Evolutionary conservation across 495 filamentous ascomycete species (phyloP).

Genomic region (Aspergillus leporis): DNA sequence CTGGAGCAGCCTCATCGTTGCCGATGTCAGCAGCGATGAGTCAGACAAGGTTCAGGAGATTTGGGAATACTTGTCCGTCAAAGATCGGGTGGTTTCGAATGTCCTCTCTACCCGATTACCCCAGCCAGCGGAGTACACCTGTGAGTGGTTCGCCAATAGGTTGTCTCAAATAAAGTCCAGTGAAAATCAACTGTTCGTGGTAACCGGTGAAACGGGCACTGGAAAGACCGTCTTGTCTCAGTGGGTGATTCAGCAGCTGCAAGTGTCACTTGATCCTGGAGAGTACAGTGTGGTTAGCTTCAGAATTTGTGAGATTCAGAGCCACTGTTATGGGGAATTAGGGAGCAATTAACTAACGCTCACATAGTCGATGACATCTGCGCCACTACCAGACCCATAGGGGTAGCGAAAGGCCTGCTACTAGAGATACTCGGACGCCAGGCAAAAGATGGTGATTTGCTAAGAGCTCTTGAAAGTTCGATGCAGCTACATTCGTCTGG

Average conservation of each 20-base stretch:
- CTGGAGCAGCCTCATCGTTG: background rate
- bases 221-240: background rate
- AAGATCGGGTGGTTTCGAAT: background rate
- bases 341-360: background rate
- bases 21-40: background rate
- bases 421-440: background rate
- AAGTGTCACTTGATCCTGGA: background rate
- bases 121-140: background rate
- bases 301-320: background rate
- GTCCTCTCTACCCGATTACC: background rate
- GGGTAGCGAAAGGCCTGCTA: background rate
- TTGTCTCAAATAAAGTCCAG: background rate
- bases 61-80: background rate
- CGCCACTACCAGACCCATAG: background rate
- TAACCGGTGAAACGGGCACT: background rate
- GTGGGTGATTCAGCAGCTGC: background rate
- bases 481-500: background rate
- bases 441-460: background rate
- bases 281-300: background rate
- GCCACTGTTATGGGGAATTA: background rate
- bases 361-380: background rate
- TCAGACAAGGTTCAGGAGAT: background rate
- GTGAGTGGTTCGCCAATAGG: background rate
- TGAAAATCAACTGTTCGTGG: background rate
- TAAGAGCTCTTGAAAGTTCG: background rate